These are phyloP conservation scores for Leptomonas pyrrhocoris DNA, from an alignment of 208 protist genomes.

Conservation along the genomic window DNA sequence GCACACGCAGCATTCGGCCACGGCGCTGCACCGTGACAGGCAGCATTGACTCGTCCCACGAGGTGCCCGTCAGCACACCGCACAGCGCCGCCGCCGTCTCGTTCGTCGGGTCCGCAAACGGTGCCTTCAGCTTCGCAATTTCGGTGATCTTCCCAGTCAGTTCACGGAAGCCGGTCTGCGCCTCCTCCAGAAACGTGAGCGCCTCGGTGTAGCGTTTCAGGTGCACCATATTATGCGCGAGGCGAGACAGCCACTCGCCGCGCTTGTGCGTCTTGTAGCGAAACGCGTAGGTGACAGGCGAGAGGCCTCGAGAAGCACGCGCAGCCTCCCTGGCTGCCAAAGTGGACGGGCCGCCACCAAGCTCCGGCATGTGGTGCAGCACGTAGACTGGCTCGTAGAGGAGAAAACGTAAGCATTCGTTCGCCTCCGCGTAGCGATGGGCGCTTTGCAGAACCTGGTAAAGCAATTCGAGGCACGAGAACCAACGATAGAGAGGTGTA, in stretches of 20 bases:
- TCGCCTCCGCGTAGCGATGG: constrained; percentile 63
- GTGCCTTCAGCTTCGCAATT: neutral
- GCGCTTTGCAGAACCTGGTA: constrained; percentile 56
- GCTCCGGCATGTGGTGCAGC: constrained; percentile 29
- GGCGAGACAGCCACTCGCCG: constrained; percentile 62
- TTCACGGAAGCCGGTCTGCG: constrained; percentile 45
- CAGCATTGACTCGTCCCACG: constrained; percentile 27
- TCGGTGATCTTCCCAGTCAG: constrained; percentile 4
- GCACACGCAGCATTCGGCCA: constrained; percentile 54
- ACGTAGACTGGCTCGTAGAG: constrained; percentile 60
- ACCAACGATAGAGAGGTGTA: constrained; percentile 75
- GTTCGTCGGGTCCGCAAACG: constrained; percentile 5
- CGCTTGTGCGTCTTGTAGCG: constrained; percentile 66
- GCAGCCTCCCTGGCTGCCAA: neutral
- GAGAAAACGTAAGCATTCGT: constrained; percentile 58
- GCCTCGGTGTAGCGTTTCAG: constrained; percentile 51
- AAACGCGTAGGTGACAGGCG: constrained; percentile 43
- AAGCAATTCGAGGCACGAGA: constrained; percentile 66
- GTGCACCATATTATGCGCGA: constrained; percentile 67
- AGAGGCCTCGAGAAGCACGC: neutral
- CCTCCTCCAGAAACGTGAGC: constrained; percentile 49
- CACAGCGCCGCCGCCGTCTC: constrained; percentile 17
- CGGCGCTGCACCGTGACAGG: constrained; percentile 62
- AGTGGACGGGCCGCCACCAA: neutral
- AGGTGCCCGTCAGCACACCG: constrained; percentile 8